Evolutionary conservation across 2,329 filamentous ascomycete genomes (phyloP), one percentile per base, ranked within the genome.

Genomic region (Leptosphaerulina australis): DNA sequence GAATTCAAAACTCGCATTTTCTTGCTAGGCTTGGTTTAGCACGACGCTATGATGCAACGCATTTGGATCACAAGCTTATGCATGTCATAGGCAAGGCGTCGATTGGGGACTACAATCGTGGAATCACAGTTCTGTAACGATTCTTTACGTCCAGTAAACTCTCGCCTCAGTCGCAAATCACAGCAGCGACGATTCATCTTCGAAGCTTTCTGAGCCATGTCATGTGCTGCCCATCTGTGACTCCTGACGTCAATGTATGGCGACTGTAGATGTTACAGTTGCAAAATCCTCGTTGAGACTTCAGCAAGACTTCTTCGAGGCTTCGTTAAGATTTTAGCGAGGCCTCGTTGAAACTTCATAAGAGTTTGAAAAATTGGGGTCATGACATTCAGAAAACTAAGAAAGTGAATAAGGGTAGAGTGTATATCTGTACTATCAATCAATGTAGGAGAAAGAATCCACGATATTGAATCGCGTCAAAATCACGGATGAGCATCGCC

Each of bases 341-440:
- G n/a, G n/a, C 11, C 28, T 15, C 17, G 12, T 25, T 9, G 7
- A 36, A 36, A 9, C 7, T 10, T 52, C 85, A 86, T 37, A 82
- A 79, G 50, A 65, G 60, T 37, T 48, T 63, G 50, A 66, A 69
- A 45, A 70, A 68, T 28, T 67, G 63, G 66, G 72, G 72, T 5
- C 69, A 74, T 47, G 70, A 72, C 58, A 66, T 67, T 5, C 61
- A 63, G 48, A 71, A 71, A 41, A 20, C 60, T n/a, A 67, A 40
- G 22, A 10, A n/a, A n/a, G n/a, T n/a, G n/a, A n/a, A n/a, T n/a
- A n/a, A n/a, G n/a, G n/a, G n/a, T n/a, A n/a, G n/a, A n/a, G n/a
- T n/a, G n/a, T n/a, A n/a, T n/a, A n/a, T n/a, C n/a, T n/a, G n/a
- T n/a, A n/a, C n/a, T n/a, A n/a, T n/a, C n/a, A n/a, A n/a, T n/a